Base-by-base conservation (phyloP, 352 stramenopile species). In the Phytophthora rubi region DNA sequence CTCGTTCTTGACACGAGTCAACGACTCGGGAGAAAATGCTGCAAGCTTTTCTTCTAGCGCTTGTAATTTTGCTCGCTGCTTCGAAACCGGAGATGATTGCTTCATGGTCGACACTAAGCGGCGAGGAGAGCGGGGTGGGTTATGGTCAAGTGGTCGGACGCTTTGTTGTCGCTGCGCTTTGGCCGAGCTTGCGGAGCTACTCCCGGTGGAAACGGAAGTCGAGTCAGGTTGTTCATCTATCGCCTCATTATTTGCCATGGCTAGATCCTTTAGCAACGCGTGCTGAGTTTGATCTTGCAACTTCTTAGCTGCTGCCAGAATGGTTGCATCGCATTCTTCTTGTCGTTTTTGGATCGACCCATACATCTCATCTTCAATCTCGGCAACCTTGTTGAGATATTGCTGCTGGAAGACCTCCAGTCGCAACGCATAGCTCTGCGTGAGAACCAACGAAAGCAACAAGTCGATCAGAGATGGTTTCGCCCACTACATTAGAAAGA, bases 371-470 rank as follows among this genome's bases (percentile, higher is more conserved):
- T 76, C 71, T 61, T 81, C 71, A 45, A 91, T 85, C 57, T 89
- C 81, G 1, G 71, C 72, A 28, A 88, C 77, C 70, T 84, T 85
- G 35, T 72, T 81, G 5, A 80, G 62, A 39, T 90, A 86, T 59
- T 90, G 81, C 39, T 90, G 81, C 60, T 90, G 80, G 52, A 92
- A 86, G 12, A 89, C 62, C 45, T 90, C 75, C 13, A 92, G 67
- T 2, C 78, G 84, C 26, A 89, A 71, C 0, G 77, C 42, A 52
- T 83, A 91, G 63, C 76, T 85, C 81, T 91, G 26, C 21, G 37
- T 44, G 37, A 49, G 32, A 13, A 35, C 3, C 33, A 47, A 32
- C 10, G 26, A 55, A 35, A 35, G 26, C 9, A 18, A 52, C 8
- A 28, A 6, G 37, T n/a, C 37, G 37, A 45, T 45, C 6, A 45